Conservation (phyloP, 805 yeast genomes). For the Cyberlindnera bimundalis region DNA sequence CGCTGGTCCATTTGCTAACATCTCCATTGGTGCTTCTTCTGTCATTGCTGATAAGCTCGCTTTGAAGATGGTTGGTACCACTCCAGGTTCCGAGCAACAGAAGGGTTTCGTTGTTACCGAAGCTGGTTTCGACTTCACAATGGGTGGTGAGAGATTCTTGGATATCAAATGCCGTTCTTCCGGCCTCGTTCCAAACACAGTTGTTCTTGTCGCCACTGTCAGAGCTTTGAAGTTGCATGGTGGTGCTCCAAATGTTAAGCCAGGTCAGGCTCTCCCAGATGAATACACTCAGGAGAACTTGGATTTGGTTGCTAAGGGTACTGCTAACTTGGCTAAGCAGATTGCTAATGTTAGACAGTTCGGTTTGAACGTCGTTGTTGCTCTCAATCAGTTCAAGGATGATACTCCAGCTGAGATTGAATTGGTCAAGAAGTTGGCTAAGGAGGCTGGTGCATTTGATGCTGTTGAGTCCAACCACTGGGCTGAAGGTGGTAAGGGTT, state of each 20-base stretch:
- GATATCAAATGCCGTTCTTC: conserved; percentile 80
- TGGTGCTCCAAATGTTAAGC: conserved; percentile 85
- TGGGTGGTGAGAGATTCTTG: conserved; percentile 88
- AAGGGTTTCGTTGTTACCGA: conserved; percentile 81
- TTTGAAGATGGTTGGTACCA: conserved; percentile 70
- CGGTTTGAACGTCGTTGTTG: conserved; percentile 79
- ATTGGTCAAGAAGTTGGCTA: conserved; percentile 60
- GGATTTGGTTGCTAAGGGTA: conserved; percentile 65
- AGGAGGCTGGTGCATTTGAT: conserved; percentile 74
- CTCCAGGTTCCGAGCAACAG: conserved; percentile 38
- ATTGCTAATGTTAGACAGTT: conserved; percentile 67
- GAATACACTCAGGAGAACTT: conserved; percentile 71
- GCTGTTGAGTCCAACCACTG: conserved; percentile 83
- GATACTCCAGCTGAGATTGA: conserved; percentile 69
- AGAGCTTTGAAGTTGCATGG: conserved; percentile 85
- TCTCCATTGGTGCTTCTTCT: conserved; percentile 83
- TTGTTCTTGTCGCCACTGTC: conserved; percentile 79
- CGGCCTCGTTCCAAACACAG: conserved; percentile 74
- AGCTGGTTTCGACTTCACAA: conserved; percentile 87
- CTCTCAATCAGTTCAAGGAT: conserved; percentile 73
- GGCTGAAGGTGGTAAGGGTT: conserved; percentile 85
- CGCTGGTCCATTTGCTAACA: conserved; percentile 88
- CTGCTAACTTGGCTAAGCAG: conserved; percentile 74
- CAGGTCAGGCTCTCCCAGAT: conserved; percentile 74
- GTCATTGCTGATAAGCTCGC: conserved; percentile 80